Conservation (phyloP, 805 yeast genomes). For the Candida sithepensis region DNA sequence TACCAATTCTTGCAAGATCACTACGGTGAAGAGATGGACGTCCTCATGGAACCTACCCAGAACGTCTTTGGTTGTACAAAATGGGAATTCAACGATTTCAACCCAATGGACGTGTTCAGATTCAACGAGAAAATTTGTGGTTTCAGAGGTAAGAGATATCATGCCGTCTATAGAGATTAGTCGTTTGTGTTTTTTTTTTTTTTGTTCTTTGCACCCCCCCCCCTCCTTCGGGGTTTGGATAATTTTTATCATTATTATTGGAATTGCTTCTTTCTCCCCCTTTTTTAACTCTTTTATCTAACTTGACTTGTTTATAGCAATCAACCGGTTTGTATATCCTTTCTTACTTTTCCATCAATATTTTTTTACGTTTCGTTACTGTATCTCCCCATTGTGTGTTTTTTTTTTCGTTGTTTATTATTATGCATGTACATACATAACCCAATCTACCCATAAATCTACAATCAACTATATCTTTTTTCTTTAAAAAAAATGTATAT, state of each 20-base stretch:
- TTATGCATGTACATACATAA: background rate
- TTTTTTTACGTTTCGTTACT: no score
- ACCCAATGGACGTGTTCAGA: conserved; percentile 92
- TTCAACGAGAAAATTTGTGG: conserved; percentile 88
- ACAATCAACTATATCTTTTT: no score
- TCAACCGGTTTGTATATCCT: no score
- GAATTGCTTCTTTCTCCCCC: background rate
- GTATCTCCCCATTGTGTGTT: no score
- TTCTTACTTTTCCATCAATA: no score
- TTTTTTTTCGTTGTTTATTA: no score
- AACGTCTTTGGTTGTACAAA: conserved; percentile 83
- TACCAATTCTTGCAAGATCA: conserved; percentile 62
- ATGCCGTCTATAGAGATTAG: conserved; percentile 51
- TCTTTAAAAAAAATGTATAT: background rate
- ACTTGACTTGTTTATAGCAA: no score
- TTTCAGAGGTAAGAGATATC: conserved; percentile 94
- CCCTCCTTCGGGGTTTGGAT: background rate
- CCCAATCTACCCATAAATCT: background rate
- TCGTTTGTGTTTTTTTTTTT: background rate
- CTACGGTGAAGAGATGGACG: conserved; percentile 74
- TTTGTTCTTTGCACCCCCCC: no score
- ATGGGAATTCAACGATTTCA: conserved; percentile 89
- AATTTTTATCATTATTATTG: no score
- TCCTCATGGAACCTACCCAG: conserved; percentile 66
- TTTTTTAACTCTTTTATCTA: background rate